Evolutionary conservation across 208 protist genomes (phyloP), one percentile per base, ranked within the genome.

Genomic region (Balamuthia mandrillaris): DNA sequence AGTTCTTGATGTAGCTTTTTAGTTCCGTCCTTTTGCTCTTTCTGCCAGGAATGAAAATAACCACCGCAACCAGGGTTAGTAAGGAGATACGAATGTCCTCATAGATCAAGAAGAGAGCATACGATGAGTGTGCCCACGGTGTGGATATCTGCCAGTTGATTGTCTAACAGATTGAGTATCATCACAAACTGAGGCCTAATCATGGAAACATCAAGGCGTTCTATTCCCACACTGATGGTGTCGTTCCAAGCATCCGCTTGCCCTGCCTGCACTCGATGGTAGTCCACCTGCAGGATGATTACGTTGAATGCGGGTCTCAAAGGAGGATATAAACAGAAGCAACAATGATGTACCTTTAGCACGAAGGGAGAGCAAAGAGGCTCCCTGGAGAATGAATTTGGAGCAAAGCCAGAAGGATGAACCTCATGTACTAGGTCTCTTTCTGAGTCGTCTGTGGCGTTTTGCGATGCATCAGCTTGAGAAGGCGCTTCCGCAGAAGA

Each of bases 71-170:
- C n/a, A n/a, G n/a, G n/a, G n/a, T n/a, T n/a, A n/a, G n/a, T n/a
- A n/a, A n/a, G n/a, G n/a, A n/a, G n/a, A n/a, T n/a, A n/a, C n/a
- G n/a, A n/a, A n/a, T n/a, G n/a, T n/a, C n/a, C n/a, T n/a, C n/a
- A n/a, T n/a, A n/a, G n/a, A n/a, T n/a, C n/a, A n/a, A n/a, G n/a
- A n/a, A n/a, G n/a, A n/a, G n/a, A n/a, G 39, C 70, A 27, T 79
- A 79, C 70, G 35, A 79, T 79, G 21, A 79, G 42, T 58, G 51
- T 79, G 29, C 70, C 27, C 29, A 79, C 58, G 44, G 24, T 47
- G 49, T 79, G 70, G 45, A 79, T 79, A 41, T 79, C 70, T 24
- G 70, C 70, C 29, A 79, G 70, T 41, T 79, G 70, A 29, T 79
- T 79, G 6, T 79, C 70, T 31, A 79, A 60, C 29, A 79, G 51